phyloP scores from a whole-genome alignment of 208 protist species.

The Trypanosoma caninum region DNA sequence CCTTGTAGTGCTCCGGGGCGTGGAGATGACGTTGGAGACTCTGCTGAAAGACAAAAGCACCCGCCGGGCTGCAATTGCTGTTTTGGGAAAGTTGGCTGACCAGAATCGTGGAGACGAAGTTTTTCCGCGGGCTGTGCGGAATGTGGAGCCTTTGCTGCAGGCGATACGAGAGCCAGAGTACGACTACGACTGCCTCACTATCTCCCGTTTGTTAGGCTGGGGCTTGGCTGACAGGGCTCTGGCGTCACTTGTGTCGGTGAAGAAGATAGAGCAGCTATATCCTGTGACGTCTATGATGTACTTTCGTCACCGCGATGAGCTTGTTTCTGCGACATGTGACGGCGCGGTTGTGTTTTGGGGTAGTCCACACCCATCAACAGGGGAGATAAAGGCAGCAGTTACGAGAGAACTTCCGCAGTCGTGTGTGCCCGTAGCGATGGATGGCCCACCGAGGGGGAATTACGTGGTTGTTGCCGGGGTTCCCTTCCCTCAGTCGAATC shows the following conservation, averaged over 20 bases:
- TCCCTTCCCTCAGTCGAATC: slow-evolving; percentile 32
- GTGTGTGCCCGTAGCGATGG: slow-evolving; percentile 57
- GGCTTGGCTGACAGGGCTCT: slow-evolving; percentile 3
- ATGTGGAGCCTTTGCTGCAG: slow-evolving; percentile 32
- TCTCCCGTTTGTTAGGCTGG: slow-evolving; percentile 49
- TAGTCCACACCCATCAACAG: slow-evolving; percentile 23
- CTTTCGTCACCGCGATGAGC: slow-evolving; percentile 63
- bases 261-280: slow-evolving; percentile 16
- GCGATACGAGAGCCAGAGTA: slow-evolving; percentile 43
- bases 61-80: slow-evolving; percentile 36
- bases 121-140: slow-evolving; percentile 32
- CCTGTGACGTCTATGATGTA: slow-evolving; percentile 68
- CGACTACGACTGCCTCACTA: slow-evolving; percentile 64
- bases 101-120: slow-evolving; percentile 32
- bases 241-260: slow-evolving; percentile 12
- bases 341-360: slow-evolving; percentile 71
- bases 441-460: slow-evolving; percentile 42
- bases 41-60: slow-evolving; percentile 41
- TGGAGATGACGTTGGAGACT: slow-evolving; percentile 46
- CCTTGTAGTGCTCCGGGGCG: slow-evolving; percentile 50
- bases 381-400: slow-evolving; percentile 19
- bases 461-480: slow-evolving; percentile 59
- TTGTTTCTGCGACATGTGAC: slow-evolving; percentile 61
- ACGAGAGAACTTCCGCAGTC: slow-evolving; percentile 41
- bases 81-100: slow-evolving; percentile 57